These are phyloP conservation scores for Picea sitchensis DNA, from an alignment of 75 land plant genomes.

Conservation along the genomic window DNA sequence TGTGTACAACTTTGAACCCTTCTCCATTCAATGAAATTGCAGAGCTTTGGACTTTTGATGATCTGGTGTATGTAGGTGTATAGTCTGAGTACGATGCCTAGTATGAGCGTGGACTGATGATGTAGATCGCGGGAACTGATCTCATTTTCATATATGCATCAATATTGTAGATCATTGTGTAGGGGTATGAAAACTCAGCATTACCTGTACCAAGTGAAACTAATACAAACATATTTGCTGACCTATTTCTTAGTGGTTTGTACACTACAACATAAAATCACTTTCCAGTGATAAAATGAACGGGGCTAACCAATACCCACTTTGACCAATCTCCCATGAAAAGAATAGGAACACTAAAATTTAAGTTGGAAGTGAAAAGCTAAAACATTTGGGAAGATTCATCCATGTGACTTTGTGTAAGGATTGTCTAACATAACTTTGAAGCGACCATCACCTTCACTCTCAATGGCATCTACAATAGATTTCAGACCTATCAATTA, in stretches of 20 bases:
- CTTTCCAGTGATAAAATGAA: constrained; percentile 81
- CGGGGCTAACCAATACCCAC: constrained; percentile 84
- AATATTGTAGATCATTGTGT: too few relatives aligned
- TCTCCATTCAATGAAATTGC: too few relatives aligned
- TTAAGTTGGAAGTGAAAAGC: constrained; percentile 64
- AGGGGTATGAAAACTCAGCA: too few relatives aligned
- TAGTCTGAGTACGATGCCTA: too few relatives aligned
- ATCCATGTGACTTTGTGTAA: constrained; percentile 42
- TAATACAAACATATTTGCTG: constrained; percentile 96
- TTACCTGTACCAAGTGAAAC: constrained; percentile 91
- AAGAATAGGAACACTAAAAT: constrained; percentile 86
- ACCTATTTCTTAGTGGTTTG: constrained; percentile 53
- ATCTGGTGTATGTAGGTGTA: too few relatives aligned
- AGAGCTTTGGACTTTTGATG: too few relatives aligned
- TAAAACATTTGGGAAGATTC: constrained; percentile 69
- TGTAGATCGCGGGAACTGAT: too few relatives aligned
- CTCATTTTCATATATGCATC: too few relatives aligned
- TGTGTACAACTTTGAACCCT: too few relatives aligned
- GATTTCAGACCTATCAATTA: constrained; percentile 67
- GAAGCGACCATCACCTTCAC: constrained; percentile 46
- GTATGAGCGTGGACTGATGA: too few relatives aligned
- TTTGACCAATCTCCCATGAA: constrained; percentile 79
- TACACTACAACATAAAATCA: constrained; percentile 61
- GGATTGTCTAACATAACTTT: constrained; percentile 50
- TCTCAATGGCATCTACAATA: constrained; percentile 71